phyloP scores from a whole-genome alignment of 2,329 filamentous ascomycete species.

The Xylariaceae sp. region DNA sequence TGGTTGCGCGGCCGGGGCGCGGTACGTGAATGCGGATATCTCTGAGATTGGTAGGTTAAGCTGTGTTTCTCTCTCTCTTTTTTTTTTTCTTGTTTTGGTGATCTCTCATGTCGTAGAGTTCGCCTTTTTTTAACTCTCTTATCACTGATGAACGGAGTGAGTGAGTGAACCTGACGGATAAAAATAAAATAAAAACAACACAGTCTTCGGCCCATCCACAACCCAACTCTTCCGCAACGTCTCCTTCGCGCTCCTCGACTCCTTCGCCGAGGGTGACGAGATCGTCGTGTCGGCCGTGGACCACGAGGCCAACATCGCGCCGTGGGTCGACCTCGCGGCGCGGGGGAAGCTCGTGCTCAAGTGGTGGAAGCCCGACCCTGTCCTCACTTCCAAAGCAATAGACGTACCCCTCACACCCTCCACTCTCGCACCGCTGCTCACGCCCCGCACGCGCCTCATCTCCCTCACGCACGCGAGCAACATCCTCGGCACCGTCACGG shows the following conservation, averaged over 20 bases:
- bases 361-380: conserved; percentile 58
- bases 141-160: too few relatives aligned
- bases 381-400: conserved; percentile 17
- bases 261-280: conserved; percentile 54
- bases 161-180: too few relatives aligned
- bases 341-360: conserved; percentile 57
- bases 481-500: conserved; percentile 24
- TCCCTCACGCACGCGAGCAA: conserved; percentile 64
- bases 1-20: conserved; percentile 60
- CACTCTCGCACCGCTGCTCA: conserved; percentile 54
- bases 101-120: not conserved
- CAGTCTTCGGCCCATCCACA: conserved; percentile 66
- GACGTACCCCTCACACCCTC: conserved; percentile 56
- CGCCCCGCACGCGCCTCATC: conserved; percentile 61
- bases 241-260: conserved; percentile 47
- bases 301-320: conserved; percentile 71
- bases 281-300: conserved; percentile 67
- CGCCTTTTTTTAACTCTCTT: not conserved
- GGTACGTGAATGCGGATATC: conserved; percentile 61
- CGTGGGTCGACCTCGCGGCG: conserved; percentile 65
- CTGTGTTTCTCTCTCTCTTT: not conserved
- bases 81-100: not conserved
- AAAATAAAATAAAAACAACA: not conserved
- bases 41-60: conserved; percentile 56
- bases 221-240: conserved; percentile 74